A percentile compares a stretch with the other conserved stretches of the same genome.
phyloP scores from a whole-genome alignment of 768 basidiomycete genomes.

The Pholiota conissans region DNA sequence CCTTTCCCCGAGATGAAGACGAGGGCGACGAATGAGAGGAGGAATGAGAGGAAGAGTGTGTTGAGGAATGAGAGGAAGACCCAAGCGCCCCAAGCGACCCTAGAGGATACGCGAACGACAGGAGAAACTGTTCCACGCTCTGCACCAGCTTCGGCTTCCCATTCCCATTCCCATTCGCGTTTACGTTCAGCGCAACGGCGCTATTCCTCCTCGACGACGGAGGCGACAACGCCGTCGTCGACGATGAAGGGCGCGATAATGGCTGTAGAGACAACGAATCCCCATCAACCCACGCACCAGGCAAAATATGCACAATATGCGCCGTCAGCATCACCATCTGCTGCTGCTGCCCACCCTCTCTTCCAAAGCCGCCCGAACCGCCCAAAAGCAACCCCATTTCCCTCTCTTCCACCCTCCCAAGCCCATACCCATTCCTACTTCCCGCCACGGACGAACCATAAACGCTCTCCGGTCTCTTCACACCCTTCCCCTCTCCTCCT shows the following conservation, averaged over 20 bases:
- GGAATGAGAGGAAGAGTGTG: too few species aligned
- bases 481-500: neutral
- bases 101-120: constrained; percentile 33
- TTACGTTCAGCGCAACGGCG: neutral
- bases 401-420: neutral
- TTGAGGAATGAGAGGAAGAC: too few species aligned
- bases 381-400: too few species aligned
- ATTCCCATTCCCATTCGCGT: neutral
- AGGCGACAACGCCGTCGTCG: too few species aligned
- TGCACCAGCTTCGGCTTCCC: constrained; percentile 34
- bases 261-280: neutral
- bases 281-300: constrained; percentile 10
- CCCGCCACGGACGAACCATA: neutral
- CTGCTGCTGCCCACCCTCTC: neutral
- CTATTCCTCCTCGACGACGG: neutral
- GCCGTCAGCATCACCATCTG: neutral
- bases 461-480: neutral
- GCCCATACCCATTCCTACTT: neutral
- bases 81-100: neutral
- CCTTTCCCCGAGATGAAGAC: too few species aligned
- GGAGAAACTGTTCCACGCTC: constrained; percentile 38
- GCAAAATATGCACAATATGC: constrained; percentile 25
- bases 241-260: too few species aligned
- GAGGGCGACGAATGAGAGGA: too few species aligned
- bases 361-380: too few species aligned